phyloP scores from a whole-genome alignment of 2,329 filamentous ascomycete genomes.

The Colletotrichum endophyticum region DNA sequence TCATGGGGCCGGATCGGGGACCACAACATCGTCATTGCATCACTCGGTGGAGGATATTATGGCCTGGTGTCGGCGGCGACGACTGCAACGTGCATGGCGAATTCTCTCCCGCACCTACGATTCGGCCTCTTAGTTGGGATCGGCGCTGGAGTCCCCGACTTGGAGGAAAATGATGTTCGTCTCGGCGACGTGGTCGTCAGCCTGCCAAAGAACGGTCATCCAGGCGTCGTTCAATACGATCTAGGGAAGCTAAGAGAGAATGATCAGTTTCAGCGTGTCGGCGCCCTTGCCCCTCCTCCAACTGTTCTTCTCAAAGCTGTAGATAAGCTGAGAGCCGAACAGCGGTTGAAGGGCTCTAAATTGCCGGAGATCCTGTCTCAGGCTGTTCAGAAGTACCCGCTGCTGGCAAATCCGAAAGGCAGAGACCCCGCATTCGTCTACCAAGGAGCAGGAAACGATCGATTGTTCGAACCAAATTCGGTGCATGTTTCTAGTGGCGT shows the following conservation, averaged over 20 bases:
- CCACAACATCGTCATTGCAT: slow-evolving; percentile 25
- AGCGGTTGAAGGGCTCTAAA: background rate
- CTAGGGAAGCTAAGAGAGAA: background rate
- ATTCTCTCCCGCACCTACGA: background rate
- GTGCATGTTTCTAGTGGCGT: background rate
- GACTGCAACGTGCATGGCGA: slow-evolving; percentile 32
- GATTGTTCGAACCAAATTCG: slow-evolving; percentile 12
- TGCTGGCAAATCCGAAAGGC: background rate
- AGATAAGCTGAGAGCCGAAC: background rate
- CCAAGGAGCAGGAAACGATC: slow-evolving; percentile 18
- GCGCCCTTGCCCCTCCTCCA: slow-evolving; percentile 3
- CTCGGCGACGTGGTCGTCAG: slow-evolving; percentile 22
- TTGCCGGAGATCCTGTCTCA: slow-evolving; percentile 1
- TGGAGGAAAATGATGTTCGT: slow-evolving; percentile 11
- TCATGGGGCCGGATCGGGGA: slow-evolving; percentile 8
- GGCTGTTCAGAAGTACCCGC: background rate
- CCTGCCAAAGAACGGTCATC: background rate
- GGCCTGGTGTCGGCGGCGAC: background rate
- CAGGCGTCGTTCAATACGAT: slow-evolving; percentile 22
- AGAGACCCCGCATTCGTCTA: background rate
- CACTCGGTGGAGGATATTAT: slow-evolving; percentile 11
- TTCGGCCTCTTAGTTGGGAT: slow-evolving; percentile 27
- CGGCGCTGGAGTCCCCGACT: slow-evolving; percentile 24
- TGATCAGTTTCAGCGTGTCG: background rate
- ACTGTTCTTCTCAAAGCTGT: slow-evolving; percentile 16